Conservation (phyloP, 345 rosid species). For the Boechera stricta region DNA sequence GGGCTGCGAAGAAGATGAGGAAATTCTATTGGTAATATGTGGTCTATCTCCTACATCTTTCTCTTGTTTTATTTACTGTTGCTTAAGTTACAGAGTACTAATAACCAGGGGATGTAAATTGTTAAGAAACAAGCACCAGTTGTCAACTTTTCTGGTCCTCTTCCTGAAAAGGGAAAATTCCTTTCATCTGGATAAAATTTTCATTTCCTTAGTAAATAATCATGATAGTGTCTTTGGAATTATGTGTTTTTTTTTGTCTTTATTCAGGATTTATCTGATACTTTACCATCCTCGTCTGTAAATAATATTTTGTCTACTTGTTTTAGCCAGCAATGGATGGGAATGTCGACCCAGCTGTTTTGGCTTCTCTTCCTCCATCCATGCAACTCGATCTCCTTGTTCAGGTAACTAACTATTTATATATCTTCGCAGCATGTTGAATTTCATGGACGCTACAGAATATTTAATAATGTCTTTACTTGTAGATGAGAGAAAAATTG, state of each 20-base stretch:
- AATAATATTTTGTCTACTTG: conserved; percentile 25
- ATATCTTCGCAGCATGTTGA: conserved; percentile 29
- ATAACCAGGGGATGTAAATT: not conserved
- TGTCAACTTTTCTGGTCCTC: conserved; percentile 3
- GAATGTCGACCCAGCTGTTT: conserved; percentile 79
- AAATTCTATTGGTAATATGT: conserved; percentile 49
- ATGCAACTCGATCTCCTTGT: conserved; percentile 91
- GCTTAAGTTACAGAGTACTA: not conserved
- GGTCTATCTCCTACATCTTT: conserved; percentile 8
- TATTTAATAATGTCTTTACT: conserved; percentile 25
- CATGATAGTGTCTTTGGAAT: conserved; percentile 10
- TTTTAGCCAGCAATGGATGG: conserved; percentile 60
- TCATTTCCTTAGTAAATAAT: not conserved
- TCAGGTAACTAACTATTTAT: conserved; percentile 62
- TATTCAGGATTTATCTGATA: conserved; percentile 11
- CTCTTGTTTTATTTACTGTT: not conserved
- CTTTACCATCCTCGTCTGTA: conserved; percentile 28
- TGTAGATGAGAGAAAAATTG: conserved; percentile 92
- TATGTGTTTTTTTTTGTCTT: conserved; percentile 2
- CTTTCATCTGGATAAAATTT: conserved; percentile 15
- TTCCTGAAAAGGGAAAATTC: not conserved
- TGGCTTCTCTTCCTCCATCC: conserved; percentile 90
- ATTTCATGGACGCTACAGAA: conserved; percentile 21
- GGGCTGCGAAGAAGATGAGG: conserved; percentile 59
- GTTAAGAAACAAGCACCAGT: conserved; percentile 7